Percentiles rank a stretch among this genome's conserved stretches.
phyloP scores from a whole-genome alignment of 75 land plant genomes.

The Selaginella moellendorffii region DNA sequence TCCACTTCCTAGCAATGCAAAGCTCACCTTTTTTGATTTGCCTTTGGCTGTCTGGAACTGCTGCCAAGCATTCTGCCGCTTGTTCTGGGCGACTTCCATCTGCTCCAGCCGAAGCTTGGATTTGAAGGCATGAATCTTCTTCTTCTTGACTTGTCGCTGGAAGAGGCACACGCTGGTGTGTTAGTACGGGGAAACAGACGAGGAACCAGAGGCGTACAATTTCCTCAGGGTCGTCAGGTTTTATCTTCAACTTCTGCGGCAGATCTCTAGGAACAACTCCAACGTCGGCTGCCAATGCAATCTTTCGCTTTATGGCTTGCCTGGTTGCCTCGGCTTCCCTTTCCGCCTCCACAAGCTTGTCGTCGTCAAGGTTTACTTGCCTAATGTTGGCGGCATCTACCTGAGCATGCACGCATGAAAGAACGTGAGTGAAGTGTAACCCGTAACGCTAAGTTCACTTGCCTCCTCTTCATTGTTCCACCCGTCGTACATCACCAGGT shows the following conservation, averaged over 20 bases:
- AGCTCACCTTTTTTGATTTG: conserved; percentile 50
- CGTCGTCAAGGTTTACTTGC: conserved; percentile 26
- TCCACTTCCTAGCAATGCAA: neutral
- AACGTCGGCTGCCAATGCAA: conserved; percentile 61
- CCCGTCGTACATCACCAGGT: conserved; percentile 54
- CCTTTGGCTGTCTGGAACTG: conserved; percentile 93
- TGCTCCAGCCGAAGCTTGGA: conserved; percentile 80
- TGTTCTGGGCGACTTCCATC: conserved; percentile 81
- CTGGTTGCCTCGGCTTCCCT: conserved; percentile 79
- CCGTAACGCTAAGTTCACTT: conserved; percentile 17
- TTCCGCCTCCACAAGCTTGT: conserved; percentile 59
- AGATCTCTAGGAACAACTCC: conserved; percentile 50
- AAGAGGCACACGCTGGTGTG: neutral
- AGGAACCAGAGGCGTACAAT: conserved; percentile 51
- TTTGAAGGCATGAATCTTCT: conserved; percentile 98
- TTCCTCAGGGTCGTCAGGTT: conserved; percentile 89
- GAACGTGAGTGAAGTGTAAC: neutral
- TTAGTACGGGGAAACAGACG: neutral
- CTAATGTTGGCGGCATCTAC: conserved; percentile 82
- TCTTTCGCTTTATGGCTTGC: conserved; percentile 74
- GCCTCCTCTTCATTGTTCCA: conserved; percentile 98
- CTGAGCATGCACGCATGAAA: conserved; percentile 22
- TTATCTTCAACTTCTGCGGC: conserved; percentile 75
- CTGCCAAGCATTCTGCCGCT: conserved; percentile 98
- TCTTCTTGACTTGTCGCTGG: conserved; percentile 83